phyloP scores from a whole-genome alignment of 1,284 basidiomycete species.

The Leccinum pachyderme region DNA sequence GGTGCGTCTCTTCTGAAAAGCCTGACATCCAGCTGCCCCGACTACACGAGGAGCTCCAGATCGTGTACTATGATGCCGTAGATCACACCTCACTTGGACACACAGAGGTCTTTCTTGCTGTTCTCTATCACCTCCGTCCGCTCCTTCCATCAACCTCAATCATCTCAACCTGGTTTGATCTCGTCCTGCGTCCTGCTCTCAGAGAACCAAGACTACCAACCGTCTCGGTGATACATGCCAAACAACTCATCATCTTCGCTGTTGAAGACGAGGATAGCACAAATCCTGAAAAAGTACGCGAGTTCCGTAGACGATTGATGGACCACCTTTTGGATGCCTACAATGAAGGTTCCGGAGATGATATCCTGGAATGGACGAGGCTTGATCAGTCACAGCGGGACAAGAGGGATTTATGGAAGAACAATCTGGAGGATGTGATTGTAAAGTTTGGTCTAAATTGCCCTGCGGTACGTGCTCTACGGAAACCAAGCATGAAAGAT shows the following conservation, averaged over 20 bases:
- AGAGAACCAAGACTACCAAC: conserved; percentile 67
- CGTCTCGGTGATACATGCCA: conserved; percentile 59
- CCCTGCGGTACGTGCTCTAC: conserved; percentile 52
- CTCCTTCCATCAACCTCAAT: conserved; percentile 62
- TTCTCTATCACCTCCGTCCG: conserved; percentile 60
- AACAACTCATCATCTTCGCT: conserved; percentile 64
- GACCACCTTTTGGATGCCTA: conserved; percentile 72
- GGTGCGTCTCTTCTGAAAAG: conserved; percentile 46
- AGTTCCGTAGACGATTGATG: conserved; percentile 65
- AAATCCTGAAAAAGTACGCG: conserved; percentile 50
- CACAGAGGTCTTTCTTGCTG: conserved; percentile 61
- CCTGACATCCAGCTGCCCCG: conserved; percentile 43
- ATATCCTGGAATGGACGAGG: conserved; percentile 70
- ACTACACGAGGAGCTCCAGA: conserved; percentile 66
- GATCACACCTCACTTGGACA: conserved; percentile 62
- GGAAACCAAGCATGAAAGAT: conserved; percentile 17
- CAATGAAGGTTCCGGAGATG: conserved; percentile 68
- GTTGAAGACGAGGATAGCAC: conserved; percentile 48
- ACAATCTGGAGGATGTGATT: conserved; percentile 71
- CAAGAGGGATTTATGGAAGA: conserved; percentile 64
- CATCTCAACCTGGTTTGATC: conserved; percentile 76
- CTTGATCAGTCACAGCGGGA: conserved; percentile 60
- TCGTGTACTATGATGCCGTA: conserved; percentile 57
- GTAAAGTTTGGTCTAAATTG: conserved; percentile 58
- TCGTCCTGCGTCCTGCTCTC: conserved; percentile 70